These are phyloP conservation scores for Phytophthora meadii DNA, from an alignment of 352 stramenopile genomes.

Conservation along the genomic window DNA sequence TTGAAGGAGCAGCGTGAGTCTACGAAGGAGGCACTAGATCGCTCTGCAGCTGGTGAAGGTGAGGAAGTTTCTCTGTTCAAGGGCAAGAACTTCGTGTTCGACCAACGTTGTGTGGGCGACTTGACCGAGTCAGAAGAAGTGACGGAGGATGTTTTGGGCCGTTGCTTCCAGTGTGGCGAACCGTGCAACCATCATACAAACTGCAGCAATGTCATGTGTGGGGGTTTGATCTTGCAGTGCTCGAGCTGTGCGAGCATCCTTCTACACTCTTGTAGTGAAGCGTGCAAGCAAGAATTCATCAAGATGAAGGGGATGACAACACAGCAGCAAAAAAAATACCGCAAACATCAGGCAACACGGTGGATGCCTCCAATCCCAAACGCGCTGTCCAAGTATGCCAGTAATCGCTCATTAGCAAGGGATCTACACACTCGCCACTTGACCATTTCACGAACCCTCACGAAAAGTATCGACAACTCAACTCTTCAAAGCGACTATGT, in stretches of 20 bases:
- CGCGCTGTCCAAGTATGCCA: slow-evolving; percentile 19
- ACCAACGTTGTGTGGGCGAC: slow-evolving; percentile 65
- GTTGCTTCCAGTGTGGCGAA: slow-evolving; percentile 64
- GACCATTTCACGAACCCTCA: slow-evolving; percentile 30
- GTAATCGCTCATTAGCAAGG: slow-evolving; percentile 41
- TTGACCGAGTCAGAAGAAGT: slow-evolving; percentile 48
- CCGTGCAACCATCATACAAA: slow-evolving; percentile 52
- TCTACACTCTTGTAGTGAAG: slow-evolving; percentile 50
- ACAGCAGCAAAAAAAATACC: slow-evolving; percentile 52
- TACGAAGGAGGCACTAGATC: slow-evolving; percentile 6
- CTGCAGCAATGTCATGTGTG: slow-evolving; percentile 69
- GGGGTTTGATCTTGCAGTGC: slow-evolving; percentile 68
- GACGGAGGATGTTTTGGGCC: slow-evolving; percentile 62
- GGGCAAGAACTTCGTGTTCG: slow-evolving; percentile 81
- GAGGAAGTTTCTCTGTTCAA: slow-evolving; percentile 37
- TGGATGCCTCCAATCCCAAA: slow-evolving; percentile 62
- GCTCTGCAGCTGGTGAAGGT: slow-evolving; percentile 1
- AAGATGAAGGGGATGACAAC: slow-evolving; percentile 56
- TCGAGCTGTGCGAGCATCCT: slow-evolving; percentile 35
- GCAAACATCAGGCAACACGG: slow-evolving; percentile 50
- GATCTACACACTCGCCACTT: slow-evolving; percentile 22
- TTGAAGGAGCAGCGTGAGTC: slow-evolving; percentile 44
- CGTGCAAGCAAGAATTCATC: slow-evolving; percentile 53
- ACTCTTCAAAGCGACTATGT: slow-evolving; percentile 32
- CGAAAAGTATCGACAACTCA: slow-evolving; percentile 42